Evolutionary conservation across 345 rosid species (phyloP).

Genomic region (Citrus cavaleriei): DNA sequence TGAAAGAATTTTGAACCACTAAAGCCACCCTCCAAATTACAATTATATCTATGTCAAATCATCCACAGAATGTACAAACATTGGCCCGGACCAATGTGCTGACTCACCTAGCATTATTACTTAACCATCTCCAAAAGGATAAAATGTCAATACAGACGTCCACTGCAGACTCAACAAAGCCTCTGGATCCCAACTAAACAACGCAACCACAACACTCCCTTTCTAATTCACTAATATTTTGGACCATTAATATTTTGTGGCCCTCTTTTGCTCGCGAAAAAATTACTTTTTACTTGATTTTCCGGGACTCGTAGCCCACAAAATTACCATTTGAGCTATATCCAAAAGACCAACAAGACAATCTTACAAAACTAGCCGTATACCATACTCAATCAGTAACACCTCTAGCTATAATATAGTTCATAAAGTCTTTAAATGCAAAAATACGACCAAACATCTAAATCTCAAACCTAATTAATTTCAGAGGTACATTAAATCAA

Average conservation of each 20-base stretch:
- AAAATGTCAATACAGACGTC: neutral
- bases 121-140: neutral
- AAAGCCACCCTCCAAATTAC: neutral
- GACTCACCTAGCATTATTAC: neutral
- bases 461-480: constrained; percentile 17
- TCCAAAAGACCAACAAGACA: neutral
- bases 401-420: neutral
- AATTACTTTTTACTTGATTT: neutral
- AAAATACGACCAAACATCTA: neutral
- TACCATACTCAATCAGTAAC: neutral
- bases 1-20: neutral
- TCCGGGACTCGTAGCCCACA: neutral
- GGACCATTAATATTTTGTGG: neutral
- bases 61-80: neutral
- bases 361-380: neutral
- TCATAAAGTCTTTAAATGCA: neutral
- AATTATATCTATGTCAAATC: neutral
- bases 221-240: neutral
- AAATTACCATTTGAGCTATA: neutral
- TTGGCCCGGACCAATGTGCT: neutral
- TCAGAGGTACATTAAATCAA: constrained; percentile 1
- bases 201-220: neutral
- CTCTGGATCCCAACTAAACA: neutral
- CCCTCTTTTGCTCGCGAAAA: neutral
- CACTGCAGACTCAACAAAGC: neutral